These are phyloP conservation scores for Lepidium didymum DNA, from an alignment of 345 rosid species.

Conservation along the genomic window DNA sequence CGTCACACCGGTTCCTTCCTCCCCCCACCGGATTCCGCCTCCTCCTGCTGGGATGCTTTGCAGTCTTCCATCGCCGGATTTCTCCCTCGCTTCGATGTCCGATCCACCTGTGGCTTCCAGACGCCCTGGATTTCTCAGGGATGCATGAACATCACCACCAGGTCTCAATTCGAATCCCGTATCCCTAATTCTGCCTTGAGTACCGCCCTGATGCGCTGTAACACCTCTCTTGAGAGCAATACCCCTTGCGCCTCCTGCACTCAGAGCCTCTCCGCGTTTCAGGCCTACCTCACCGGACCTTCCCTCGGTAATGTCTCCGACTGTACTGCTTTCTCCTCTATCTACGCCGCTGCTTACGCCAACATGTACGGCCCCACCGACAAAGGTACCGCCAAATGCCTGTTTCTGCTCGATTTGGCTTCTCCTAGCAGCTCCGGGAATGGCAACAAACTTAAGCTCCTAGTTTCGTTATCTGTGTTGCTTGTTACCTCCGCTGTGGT, in stretches of 20 bases:
- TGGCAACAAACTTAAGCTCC: constrained; percentile 24
- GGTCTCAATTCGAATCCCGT: constrained; percentile 41
- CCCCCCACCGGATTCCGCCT: constrained; percentile 50
- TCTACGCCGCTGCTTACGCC: constrained; percentile 68
- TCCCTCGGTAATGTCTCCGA: constrained; percentile 60
- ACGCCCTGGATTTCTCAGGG: constrained; percentile 76
- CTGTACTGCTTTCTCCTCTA: constrained; percentile 49
- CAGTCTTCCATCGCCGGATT: constrained; percentile 33
- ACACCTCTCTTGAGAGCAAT: constrained; percentile 52
- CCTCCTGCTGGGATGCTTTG: constrained; percentile 60
- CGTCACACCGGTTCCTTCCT: constrained; percentile 45
- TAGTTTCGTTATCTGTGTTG: constrained; percentile 26
- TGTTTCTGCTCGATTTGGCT: constrained; percentile 44
- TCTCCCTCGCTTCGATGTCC: constrained; percentile 44
- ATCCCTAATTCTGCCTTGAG: constrained; percentile 30
- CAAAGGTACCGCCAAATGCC: constrained; percentile 49
- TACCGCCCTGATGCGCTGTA: constrained; percentile 40
- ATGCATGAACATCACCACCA: constrained; percentile 67
- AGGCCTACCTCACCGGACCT: constrained; percentile 38
- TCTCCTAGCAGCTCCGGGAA: constrained; percentile 8
- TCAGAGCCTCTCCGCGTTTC: constrained; percentile 41
- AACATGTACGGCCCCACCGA: constrained; percentile 65
- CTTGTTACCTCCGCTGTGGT: constrained; percentile 27
- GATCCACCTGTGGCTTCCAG: constrained; percentile 56
- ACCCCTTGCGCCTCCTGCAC: constrained; percentile 81